Conservation (phyloP, 1,284 basidiomycete genomes). For the Marasmius tenuissimus region DNA sequence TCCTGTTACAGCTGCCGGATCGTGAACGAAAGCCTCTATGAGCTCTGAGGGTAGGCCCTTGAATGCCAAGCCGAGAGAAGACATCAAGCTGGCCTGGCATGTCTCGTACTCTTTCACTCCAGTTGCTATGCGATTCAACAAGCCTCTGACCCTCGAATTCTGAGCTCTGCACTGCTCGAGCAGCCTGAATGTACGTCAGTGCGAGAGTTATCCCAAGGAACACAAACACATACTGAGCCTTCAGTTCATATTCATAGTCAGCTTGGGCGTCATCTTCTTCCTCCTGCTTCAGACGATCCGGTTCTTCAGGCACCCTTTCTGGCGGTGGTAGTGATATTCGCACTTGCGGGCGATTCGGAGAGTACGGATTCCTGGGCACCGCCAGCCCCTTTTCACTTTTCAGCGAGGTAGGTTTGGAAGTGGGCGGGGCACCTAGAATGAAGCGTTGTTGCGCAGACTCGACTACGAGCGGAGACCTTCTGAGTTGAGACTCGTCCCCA, state of each 20-base stretch:
- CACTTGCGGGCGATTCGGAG: constrained; percentile 9
- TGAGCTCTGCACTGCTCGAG: constrained; percentile 56
- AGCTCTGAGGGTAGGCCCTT: constrained; percentile 58
- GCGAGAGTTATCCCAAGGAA: constrained; percentile 11
- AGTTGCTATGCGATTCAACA: constrained; percentile 62
- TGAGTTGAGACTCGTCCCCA: neutral
- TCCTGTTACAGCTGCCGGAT: constrained; percentile 70
- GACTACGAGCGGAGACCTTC: neutral
- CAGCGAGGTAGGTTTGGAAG: neutral
- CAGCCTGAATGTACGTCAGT: constrained; percentile 37
- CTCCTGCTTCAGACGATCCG: constrained; percentile 33
- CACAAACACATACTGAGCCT: constrained; percentile 49
- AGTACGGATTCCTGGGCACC: neutral
- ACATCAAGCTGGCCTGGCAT: constrained; percentile 50
- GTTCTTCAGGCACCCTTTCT: constrained; percentile 25
- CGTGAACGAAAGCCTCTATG: constrained; percentile 69
- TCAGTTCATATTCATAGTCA: constrained; percentile 57
- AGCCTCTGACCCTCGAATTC: constrained; percentile 63
- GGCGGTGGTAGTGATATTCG: constrained; percentile 25
- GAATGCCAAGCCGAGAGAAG: constrained; percentile 46
- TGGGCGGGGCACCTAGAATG: neutral
- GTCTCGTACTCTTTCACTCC: constrained; percentile 64
- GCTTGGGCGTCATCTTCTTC: constrained; percentile 50
- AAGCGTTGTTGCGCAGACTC: neutral
- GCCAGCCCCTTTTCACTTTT: neutral